phyloP scores from a whole-genome alignment of 1,284 basidiomycete genomes.

The Peniophora sp. region DNA sequence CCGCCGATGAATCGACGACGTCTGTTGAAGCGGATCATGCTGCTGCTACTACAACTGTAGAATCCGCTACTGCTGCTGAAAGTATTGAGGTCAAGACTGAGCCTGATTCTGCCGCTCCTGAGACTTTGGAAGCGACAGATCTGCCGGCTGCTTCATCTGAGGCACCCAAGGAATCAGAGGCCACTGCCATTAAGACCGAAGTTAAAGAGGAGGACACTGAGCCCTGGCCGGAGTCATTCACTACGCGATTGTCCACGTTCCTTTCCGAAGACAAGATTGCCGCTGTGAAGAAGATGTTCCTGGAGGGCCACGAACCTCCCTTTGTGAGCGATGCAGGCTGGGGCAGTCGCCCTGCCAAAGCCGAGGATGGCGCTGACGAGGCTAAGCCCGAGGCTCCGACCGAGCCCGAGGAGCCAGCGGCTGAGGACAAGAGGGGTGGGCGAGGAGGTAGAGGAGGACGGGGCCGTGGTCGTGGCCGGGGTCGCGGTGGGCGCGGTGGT shows the following conservation, averaged over 20 bases:
- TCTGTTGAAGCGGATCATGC: slow-evolving; percentile 6
- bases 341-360: slow-evolving; percentile 39
- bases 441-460: slow-evolving; percentile 39
- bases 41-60: slow-evolving; percentile 9
- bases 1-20: slow-evolving; percentile 4
- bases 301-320: slow-evolving; percentile 71
- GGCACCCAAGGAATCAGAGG: neutral
- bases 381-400: no score
- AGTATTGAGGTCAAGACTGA: neutral
- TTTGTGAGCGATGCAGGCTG: slow-evolving; percentile 61
- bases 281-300: slow-evolving; percentile 63
- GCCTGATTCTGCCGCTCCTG: neutral
- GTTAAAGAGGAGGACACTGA: slow-evolving; percentile 12
- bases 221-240: slow-evolving; percentile 62
- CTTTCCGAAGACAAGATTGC: slow-evolving; percentile 54
- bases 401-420: slow-evolving; percentile 18
- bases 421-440: slow-evolving; percentile 25
- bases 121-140: neutral
- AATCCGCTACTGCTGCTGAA: neutral
- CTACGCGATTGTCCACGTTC: slow-evolving; percentile 46
- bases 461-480: slow-evolving; percentile 14
- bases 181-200: neutral
- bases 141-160: neutral
- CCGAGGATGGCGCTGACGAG: slow-evolving; percentile 13
- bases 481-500: slow-evolving; percentile 13